These are phyloP conservation scores for Kingdonia uniflora DNA, from an alignment of 164 flowering plant species.

Conservation along the genomic window DNA sequence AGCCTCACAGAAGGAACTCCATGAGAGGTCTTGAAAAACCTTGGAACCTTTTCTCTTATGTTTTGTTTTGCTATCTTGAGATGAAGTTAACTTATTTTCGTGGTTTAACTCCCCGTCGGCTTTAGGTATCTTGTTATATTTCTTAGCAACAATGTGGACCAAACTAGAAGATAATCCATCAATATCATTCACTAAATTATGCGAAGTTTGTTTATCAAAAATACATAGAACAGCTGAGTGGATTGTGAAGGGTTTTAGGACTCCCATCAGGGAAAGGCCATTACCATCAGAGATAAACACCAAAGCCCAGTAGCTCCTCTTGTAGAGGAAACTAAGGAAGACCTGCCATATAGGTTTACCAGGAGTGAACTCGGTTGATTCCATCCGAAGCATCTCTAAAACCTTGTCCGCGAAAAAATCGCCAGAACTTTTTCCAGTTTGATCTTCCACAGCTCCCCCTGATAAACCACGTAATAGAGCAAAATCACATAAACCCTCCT, in stretches of 20 bases:
- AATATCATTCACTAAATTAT: neutral
- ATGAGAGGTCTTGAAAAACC: conserved; percentile 34
- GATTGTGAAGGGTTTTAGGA: conserved; percentile 65
- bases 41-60: conserved; percentile 17
- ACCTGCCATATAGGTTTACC: conserved; percentile 72
- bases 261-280: conserved; percentile 34
- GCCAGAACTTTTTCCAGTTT: conserved; percentile 9
- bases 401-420: conserved; percentile 50
- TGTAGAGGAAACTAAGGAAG: conserved; percentile 51
- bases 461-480: conserved; percentile 35
- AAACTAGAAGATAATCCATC: conserved; percentile 10
- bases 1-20: conserved; percentile 54
- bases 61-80: conserved; percentile 17
- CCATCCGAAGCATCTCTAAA: conserved; percentile 40
- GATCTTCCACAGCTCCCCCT: conserved; percentile 16
- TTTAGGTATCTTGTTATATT: conserved; percentile 4
- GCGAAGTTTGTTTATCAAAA: conserved; percentile 17
- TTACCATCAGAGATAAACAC: conserved; percentile 42
- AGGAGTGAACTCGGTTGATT: conserved; percentile 19
- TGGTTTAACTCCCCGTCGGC: conserved; percentile 9
- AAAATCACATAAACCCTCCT: conserved; percentile 16
- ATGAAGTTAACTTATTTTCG: conserved; percentile 12
- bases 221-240: conserved; percentile 49
- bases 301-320: conserved; percentile 36
- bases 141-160: conserved; percentile 5